phyloP scores from a whole-genome alignment of 2,329 filamentous ascomycete species.

The Parasarocladium wereldwijsianum region DNA sequence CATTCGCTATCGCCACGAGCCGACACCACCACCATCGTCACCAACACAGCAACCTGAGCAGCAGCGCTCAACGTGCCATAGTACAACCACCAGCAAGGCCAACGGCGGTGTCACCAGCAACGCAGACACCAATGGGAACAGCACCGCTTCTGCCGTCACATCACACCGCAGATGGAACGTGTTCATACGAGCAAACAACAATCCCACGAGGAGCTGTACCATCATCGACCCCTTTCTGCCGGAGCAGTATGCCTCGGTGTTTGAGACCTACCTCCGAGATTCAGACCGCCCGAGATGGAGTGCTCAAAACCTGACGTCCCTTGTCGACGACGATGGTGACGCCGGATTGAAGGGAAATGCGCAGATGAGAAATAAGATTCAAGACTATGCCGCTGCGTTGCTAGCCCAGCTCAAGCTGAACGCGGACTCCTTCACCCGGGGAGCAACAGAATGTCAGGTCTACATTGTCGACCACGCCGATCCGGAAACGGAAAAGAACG shows the following conservation, averaged over 20 bases:
- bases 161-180: too few species aligned
- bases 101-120: too few species aligned
- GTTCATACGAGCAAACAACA: constrained; percentile 10
- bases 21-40: too few species aligned
- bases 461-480: constrained; percentile 13
- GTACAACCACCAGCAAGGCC: too few species aligned
- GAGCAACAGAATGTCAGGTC: constrained; percentile 9
- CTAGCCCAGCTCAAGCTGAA: constrained; percentile 10
- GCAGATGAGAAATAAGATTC: constrained; percentile 10
- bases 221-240: constrained; percentile 13
- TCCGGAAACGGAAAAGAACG: constrained; percentile 2
- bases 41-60: too few species aligned
- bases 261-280: constrained; percentile 13
- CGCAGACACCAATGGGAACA: too few species aligned
- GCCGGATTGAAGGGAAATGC: too few species aligned
- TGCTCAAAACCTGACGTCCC: constrained; percentile 7
- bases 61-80: too few species aligned
- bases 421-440: constrained; percentile 6
- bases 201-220: constrained; percentile 4
- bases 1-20: too few species aligned
- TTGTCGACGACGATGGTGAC: constrained; percentile 4
- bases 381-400: constrained; percentile 9
- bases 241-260: constrained; percentile 11
- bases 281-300: constrained; percentile 11
- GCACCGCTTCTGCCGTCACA: too few species aligned